Conservation (phyloP, 345 rosid genomes). For the Psidium guajava region DNA sequence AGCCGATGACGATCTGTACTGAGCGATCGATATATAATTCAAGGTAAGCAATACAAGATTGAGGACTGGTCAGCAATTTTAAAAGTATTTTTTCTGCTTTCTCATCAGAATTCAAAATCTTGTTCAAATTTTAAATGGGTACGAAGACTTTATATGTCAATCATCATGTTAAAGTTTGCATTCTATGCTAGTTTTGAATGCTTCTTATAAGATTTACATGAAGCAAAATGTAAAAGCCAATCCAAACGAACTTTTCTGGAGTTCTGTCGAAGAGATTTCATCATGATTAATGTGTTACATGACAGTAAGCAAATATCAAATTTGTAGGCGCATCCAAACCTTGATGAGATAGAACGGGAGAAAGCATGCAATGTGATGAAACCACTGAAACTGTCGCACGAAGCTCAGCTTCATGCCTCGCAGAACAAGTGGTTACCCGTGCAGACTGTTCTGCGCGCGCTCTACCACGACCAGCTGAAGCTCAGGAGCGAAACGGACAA, state of each 20-base stretch:
- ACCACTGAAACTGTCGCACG: conserved; percentile 65
- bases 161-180: background rate
- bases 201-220: no score
- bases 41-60: conserved; percentile 29
- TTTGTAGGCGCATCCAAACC: conserved; percentile 55
- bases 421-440: conserved; percentile 78
- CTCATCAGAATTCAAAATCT: background rate
- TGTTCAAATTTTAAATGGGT: background rate
- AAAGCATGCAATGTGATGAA: conserved; percentile 86
- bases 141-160: background rate
- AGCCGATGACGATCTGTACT: conserved; percentile 72
- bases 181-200: no score
- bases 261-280: background rate
- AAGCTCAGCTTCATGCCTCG: conserved; percentile 87
- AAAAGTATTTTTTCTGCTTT: background rate
- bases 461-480: conserved; percentile 80
- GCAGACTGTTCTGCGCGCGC: conserved; percentile 60
- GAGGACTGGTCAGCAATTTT: background rate
- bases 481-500: conserved; percentile 36
- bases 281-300: background rate
- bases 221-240: no score
- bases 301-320: background rate
- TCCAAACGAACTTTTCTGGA: no score
- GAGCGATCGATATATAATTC: conserved; percentile 74
- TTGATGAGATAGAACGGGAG: conserved; percentile 84